A percentile compares a stretch with the other conserved stretches of the same genome.
Evolutionary conservation across 176 grass and related monocot species (phyloP).

Genomic region (Triticum monococcum): DNA sequence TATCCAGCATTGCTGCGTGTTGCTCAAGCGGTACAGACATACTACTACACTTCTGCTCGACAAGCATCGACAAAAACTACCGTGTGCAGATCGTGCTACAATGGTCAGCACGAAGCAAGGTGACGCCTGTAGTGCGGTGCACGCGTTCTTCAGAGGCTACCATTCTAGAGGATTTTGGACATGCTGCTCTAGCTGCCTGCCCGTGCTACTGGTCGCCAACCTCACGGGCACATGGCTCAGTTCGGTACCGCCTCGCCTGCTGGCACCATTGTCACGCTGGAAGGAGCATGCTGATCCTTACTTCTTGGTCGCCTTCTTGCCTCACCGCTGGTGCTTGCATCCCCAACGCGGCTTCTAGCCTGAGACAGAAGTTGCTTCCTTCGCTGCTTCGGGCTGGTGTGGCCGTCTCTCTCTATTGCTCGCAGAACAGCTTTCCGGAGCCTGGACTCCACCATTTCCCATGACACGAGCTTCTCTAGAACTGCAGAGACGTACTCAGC

Average conservation of each 20-base stretch:
- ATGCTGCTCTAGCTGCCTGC: neutral
- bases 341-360: neutral
- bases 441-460: slow-evolving; percentile 65
- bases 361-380: slow-evolving; percentile 19
- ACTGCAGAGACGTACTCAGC: slow-evolving; percentile 67
- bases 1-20: neutral
- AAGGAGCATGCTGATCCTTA: slow-evolving; percentile 18
- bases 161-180: neutral
- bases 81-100: neutral
- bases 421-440: slow-evolving; percentile 43
- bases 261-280: neutral
- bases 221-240: neutral
- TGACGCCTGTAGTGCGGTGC: neutral
- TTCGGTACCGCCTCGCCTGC: neutral
- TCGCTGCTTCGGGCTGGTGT: slow-evolving; percentile 23
- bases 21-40: neutral
- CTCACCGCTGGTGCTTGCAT: neutral
- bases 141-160: neutral
- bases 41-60: neutral
- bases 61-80: neutral
- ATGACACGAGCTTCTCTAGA: slow-evolving; percentile 85
- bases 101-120: neutral
- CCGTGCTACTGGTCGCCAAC: neutral
- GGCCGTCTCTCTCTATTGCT: slow-evolving; percentile 37
- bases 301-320: slow-evolving; percentile 24